Evolutionary conservation across 805 yeast species (phyloP), one percentile per base, ranked within the genome.

Genomic region (Nakazawaea siamensis): DNA sequence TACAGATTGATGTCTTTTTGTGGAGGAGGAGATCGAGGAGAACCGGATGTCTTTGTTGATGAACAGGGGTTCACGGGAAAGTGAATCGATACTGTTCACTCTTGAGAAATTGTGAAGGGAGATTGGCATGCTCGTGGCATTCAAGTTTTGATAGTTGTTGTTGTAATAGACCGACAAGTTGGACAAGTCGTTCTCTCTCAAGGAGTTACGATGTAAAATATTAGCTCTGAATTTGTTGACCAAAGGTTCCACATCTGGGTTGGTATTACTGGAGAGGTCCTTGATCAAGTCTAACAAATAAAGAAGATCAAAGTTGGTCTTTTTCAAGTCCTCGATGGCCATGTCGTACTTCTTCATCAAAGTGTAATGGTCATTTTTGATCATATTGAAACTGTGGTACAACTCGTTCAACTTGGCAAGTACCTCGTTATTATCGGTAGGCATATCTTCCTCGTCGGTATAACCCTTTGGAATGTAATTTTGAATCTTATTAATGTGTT

Each of bases 241-340:
- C 18, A 48, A 50, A 8, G 33, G 16, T 20, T 45, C 46, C 8
- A 39, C 27, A 17, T 41, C 41, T 8, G 27, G 27, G 31, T 68
- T 47, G 16, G 21, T 18, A 6, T 25, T 20, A 2, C 47, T 34
- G 10, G 7, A 8, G 2, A 41, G 35, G 16, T 54, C 60, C 30
- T 50, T 55, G 15, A 57, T 24, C 12, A 54, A 41, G 37, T 75
- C 82, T 9, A 76, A 44, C 7, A 76, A 39, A 25, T 63, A 63
- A 3, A 75, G 66, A 54, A 73, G 58, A 44, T 77, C 85, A 35
- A 62, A 46, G 45, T 73, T 74, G 13, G 70, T 62, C 35, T 62
- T 60, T 24, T 66, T 64, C 38, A 72, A 46, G 32, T 73, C 76
- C 4, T 66, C 70, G 21, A 57, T 50, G 5, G 75, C 60, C 9